Evolutionary conservation across 495 filamentous ascomycete genomes (phyloP).

Genomic region (Penicillium subrubescens): DNA sequence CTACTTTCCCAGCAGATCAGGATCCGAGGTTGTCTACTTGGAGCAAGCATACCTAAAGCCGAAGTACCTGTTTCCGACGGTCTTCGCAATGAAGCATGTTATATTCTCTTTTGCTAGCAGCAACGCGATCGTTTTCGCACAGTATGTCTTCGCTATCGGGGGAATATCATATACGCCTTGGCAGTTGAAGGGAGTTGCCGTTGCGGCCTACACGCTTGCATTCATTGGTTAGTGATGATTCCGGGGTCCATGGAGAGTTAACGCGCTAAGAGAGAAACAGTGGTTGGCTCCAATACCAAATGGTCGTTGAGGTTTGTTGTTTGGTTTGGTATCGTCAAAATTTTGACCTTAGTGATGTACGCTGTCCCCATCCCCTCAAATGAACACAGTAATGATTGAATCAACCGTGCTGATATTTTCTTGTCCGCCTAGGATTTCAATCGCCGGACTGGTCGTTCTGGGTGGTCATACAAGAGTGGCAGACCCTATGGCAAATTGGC

Average conservation of each 20-base stretch:
- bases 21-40: slow-evolving; percentile 65
- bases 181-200: slow-evolving; percentile 64
- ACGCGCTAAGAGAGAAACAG: slow-evolving; percentile 26
- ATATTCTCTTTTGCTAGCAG: slow-evolving; percentile 63
- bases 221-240: slow-evolving; percentile 34
- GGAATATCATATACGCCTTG: slow-evolving; percentile 51
- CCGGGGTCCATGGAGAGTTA: not conserved
- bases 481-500: slow-evolving; percentile 59
- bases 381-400: not conserved
- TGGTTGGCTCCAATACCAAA: slow-evolving; percentile 55
- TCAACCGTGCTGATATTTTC: not conserved
- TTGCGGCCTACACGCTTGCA: slow-evolving; percentile 60
- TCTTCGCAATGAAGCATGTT: slow-evolving; percentile 62
- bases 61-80: slow-evolving; percentile 60
- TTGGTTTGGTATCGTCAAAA: slow-evolving; percentile 54
- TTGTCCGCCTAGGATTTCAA: slow-evolving; percentile 43
- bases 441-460: slow-evolving; percentile 62
- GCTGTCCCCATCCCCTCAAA: slow-evolving; percentile 10
- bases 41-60: slow-evolving; percentile 67
- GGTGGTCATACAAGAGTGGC: slow-evolving; percentile 58
- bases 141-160: slow-evolving; percentile 57
- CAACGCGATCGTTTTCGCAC: slow-evolving; percentile 62
- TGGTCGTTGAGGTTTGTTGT: slow-evolving; percentile 58
- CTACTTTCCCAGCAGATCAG: slow-evolving; percentile 67
- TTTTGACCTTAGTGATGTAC: slow-evolving; percentile 58